Evolutionary conservation across 1,284 basidiomycete species (phyloP).

Genomic region (Ganoderma lingzhi): DNA sequence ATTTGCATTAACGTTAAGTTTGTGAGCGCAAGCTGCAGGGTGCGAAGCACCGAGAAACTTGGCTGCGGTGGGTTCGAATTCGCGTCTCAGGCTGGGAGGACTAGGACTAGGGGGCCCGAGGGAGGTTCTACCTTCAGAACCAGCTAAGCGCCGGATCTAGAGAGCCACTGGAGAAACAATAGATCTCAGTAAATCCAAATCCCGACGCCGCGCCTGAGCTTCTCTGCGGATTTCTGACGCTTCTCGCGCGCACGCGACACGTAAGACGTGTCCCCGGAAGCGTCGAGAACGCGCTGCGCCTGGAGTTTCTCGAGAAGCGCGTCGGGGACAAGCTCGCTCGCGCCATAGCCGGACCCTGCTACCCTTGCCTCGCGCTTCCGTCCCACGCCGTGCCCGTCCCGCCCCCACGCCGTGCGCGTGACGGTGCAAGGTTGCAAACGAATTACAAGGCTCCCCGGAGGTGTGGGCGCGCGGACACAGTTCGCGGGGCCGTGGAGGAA

Average conservation of each 20-base stretch:
- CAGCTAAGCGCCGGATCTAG: not conserved
- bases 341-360: conserved; percentile 17
- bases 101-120: no score
- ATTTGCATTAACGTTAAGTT: not conserved
- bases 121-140: not conserved
- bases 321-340: conserved; percentile 17
- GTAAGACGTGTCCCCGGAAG: not conserved
- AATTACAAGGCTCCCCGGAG: not conserved
- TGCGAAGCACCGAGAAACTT: not conserved
- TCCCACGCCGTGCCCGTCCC: conserved; percentile 10
- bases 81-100: not conserved
- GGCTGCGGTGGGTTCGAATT: not conserved
- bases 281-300: conserved; percentile 4
- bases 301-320: not conserved
- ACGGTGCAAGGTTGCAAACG: not conserved
- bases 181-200: not conserved
- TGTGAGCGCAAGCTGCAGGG: not conserved
- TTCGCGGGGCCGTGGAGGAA: not conserved
- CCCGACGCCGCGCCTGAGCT: not conserved
- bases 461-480: not conserved
- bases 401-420: not conserved
- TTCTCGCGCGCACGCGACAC: not conserved
- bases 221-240: conserved; percentile 2
- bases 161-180: not conserved
- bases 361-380: not conserved